A percentile compares a stretch with the other conserved stretches of the same genome.
Conservation (phyloP, 768 basidiomycete genomes). For the Multifurca ochricompacta region DNA sequence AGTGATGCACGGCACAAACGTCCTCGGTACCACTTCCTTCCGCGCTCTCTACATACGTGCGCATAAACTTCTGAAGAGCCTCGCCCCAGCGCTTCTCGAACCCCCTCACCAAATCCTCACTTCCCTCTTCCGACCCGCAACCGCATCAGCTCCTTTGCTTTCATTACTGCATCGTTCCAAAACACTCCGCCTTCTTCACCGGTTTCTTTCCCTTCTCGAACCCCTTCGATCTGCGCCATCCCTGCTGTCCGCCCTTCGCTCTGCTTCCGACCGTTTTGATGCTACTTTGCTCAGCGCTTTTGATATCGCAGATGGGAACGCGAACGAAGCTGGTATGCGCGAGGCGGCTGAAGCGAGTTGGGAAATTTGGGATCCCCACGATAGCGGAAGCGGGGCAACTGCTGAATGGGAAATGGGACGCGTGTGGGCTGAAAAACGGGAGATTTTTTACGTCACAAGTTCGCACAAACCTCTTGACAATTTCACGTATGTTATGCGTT, state of each 20-base stretch:
- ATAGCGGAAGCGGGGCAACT: constrained; percentile 21
- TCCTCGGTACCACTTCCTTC: constrained; percentile 33
- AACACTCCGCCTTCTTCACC: constrained; percentile 60
- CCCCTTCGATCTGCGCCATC: constrained; percentile 64
- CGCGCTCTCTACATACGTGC: constrained; percentile 59
- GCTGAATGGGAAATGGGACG: constrained; percentile 89
- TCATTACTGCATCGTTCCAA: constrained; percentile 31
- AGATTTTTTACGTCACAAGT: constrained; percentile 83
- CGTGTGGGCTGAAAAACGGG: constrained; percentile 92
- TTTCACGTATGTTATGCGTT: constrained; percentile 47
- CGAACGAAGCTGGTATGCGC: constrained; percentile 70
- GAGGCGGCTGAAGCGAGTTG: constrained; percentile 79
- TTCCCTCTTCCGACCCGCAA: constrained; percentile 36
- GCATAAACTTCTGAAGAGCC: constrained; percentile 53
- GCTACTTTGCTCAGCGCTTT: constrained; percentile 80
- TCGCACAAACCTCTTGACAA: constrained; percentile 80
- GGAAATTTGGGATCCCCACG: constrained; percentile 59
- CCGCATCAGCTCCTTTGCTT: constrained; percentile 32
- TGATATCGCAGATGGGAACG: constrained; percentile 71
- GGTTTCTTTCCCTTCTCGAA: constrained; percentile 70
- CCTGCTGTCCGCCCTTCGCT: constrained; percentile 56
- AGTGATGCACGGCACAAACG: constrained; percentile 26
- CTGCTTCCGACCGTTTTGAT: constrained; percentile 85
- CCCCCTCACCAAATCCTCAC: constrained; percentile 64
- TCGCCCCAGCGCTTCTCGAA: constrained; percentile 49